phyloP scores from a whole-genome alignment of 2,329 filamentous ascomycete genomes.

The Neofusicoccum sp. region DNA sequence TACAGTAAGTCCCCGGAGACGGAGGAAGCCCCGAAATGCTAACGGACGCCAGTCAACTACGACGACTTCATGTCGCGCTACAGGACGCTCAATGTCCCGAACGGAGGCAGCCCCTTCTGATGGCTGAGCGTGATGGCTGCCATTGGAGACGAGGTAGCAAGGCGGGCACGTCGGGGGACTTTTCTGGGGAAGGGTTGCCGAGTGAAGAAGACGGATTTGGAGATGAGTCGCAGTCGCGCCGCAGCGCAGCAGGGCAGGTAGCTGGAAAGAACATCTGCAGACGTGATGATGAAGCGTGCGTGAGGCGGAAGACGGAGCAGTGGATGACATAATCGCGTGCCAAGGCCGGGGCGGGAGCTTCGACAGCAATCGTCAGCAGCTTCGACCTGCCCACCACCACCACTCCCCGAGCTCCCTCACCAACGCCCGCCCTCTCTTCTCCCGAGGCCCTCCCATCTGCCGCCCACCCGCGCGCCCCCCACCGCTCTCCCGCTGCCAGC shows the following conservation, averaged over 20 bases:
- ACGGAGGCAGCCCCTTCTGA: neutral
- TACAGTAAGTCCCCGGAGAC: slow-evolving; percentile 64
- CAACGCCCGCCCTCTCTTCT: neutral
- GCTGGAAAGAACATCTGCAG: no score
- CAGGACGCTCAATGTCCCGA: slow-evolving; percentile 2
- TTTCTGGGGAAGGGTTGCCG: no score
- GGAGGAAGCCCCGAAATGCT: neutral
- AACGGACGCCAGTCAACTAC: slow-evolving; percentile 21
- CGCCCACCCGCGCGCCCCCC: neutral
- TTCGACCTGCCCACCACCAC: neutral
- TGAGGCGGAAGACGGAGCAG: neutral
- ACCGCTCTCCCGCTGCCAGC: neutral
- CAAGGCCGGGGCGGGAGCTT: slow-evolving; percentile 12
- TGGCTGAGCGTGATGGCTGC: neutral
- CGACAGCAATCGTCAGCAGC: slow-evolving; percentile 7
- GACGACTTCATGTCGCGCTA: slow-evolving; percentile 24
- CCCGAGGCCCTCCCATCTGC: neutral
- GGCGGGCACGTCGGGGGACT: no score
- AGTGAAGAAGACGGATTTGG: no score
- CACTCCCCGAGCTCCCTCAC: neutral
- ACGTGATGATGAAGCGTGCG: no score
- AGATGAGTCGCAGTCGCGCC: no score
- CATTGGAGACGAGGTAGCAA: neutral
- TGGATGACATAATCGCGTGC: slow-evolving; percentile 16
- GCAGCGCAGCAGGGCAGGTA: no score